phyloP scores from a whole-genome alignment of 805 yeast genomes.

The Lipomyces oligophaga region DNA sequence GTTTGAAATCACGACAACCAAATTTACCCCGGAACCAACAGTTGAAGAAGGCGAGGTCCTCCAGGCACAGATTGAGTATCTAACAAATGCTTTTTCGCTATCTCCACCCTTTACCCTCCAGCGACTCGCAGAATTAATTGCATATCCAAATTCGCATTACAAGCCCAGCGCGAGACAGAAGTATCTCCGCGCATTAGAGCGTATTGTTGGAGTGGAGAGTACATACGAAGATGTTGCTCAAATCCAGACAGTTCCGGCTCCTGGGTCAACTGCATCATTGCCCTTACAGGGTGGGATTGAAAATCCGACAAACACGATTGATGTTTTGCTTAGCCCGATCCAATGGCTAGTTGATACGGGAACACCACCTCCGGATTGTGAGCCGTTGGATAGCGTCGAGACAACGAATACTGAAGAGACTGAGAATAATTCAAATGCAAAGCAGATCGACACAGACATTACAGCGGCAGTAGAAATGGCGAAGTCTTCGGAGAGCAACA shows the following conservation, averaged over 20 bases:
- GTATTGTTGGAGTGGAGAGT: conserved; percentile 30
- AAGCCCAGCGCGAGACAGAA: conserved; percentile 29
- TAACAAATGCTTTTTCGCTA: too few relatives aligned
- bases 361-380: conserved; percentile 22
- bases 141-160: conserved; percentile 32
- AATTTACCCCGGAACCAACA: too few relatives aligned
- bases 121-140: conserved; percentile 39
- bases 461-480: too few relatives aligned
- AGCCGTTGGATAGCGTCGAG: neutral
- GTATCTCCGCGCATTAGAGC: conserved; percentile 33
- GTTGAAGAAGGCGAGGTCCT: too few relatives aligned
- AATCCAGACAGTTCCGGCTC: neutral
- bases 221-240: conserved; percentile 1
- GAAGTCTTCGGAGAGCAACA: too few relatives aligned
- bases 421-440: neutral
- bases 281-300: neutral
- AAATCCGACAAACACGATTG: conserved; percentile 10
- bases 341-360: conserved; percentile 33
- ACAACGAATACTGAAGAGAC: neutral
- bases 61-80: too few relatives aligned
- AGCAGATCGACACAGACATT: neutral
- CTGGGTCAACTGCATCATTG: neutral
- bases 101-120: conserved; percentile 43
- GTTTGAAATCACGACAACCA: neutral
- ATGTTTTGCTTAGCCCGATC: conserved; percentile 29